Percentiles rank a stretch among this genome's conserved stretches.
Conservation (phyloP, 371 early-diverging fungal genomes). For the Gilbertella persicaria region DNA sequence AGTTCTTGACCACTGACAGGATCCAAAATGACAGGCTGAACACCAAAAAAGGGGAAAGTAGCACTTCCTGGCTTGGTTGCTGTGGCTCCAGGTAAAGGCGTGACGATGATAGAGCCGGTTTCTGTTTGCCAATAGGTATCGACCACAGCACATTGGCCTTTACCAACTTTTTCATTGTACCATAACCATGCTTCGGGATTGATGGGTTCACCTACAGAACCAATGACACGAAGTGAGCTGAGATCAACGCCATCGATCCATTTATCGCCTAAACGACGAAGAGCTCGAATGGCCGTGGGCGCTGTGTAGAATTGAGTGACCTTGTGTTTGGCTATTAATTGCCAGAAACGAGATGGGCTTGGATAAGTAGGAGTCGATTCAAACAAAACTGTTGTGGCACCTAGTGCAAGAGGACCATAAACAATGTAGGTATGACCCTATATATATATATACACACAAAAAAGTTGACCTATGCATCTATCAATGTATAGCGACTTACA, state of each 20-base stretch:
- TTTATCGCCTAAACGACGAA: slow-evolving; percentile 87
- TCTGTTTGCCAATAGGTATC: slow-evolving; percentile 98
- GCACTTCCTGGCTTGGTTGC: slow-evolving; percentile 95
- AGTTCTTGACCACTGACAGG: slow-evolving; percentile 75
- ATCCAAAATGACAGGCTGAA: slow-evolving; percentile 86
- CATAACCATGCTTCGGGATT: slow-evolving; percentile 98
- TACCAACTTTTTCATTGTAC: slow-evolving; percentile 91
- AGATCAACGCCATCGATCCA: slow-evolving; percentile 77
- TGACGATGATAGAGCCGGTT: slow-evolving; percentile 93
- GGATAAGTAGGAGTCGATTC: slow-evolving; percentile 91
- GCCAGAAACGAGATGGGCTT: slow-evolving; percentile 83
- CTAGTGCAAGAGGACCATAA: slow-evolving; percentile 93
- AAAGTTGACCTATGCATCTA: background rate
- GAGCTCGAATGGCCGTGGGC: slow-evolving; percentile 96
- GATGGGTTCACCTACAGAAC: slow-evolving; percentile 98
- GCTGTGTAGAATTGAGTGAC: slow-evolving; percentile 98
- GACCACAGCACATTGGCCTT: slow-evolving; percentile 86
- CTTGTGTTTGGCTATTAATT: slow-evolving; percentile 80
- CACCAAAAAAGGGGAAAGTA: slow-evolving; percentile 96
- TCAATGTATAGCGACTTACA: background rate
- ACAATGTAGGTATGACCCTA: slow-evolving; percentile 89
- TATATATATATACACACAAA: slow-evolving; percentile 35
- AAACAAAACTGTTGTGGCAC: slow-evolving; percentile 92
- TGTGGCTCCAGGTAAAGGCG: slow-evolving; percentile 88
- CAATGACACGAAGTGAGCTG: slow-evolving; percentile 85